phyloP scores from a whole-genome alignment of 2,329 filamentous ascomycete genomes.

The Seiridium cupressi region DNA sequence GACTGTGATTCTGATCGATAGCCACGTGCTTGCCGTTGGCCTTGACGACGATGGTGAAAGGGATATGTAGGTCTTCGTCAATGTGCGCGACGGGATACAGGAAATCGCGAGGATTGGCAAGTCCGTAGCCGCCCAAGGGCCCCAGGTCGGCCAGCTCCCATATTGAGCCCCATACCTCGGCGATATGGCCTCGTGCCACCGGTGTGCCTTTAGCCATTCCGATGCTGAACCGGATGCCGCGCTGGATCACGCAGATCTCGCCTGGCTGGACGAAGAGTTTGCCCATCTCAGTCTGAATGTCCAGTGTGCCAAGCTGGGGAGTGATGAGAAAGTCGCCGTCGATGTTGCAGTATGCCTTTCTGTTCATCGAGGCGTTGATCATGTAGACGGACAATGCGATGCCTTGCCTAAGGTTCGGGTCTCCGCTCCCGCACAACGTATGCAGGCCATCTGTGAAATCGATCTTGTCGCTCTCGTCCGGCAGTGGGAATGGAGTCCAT shows the following conservation, averaged over 20 bases:
- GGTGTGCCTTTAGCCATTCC: neutral
- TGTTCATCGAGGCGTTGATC: constrained; percentile 29
- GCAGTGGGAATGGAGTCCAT: neutral
- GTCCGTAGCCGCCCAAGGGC: constrained; percentile 51
- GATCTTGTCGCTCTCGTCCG: neutral
- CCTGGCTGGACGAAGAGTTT: constrained; percentile 51
- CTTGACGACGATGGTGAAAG: constrained; percentile 29
- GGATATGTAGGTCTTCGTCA: constrained; percentile 22
- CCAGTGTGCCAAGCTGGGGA: constrained; percentile 54
- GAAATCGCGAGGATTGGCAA: constrained; percentile 56
- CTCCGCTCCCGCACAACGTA: neutral
- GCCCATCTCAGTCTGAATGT: constrained; percentile 59
- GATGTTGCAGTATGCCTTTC: constrained; percentile 64
- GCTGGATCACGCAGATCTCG: constrained; percentile 57
- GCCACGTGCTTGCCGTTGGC: constrained; percentile 55
- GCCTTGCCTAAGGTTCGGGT: neutral
- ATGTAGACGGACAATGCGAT: constrained; percentile 4
- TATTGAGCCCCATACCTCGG: constrained; percentile 51
- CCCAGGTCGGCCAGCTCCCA: constrained; percentile 52
- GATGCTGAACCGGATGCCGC: constrained; percentile 45
- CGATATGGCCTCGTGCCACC: constrained; percentile 45
- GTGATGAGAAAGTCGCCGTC: constrained; percentile 61
- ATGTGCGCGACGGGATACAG: constrained; percentile 52
- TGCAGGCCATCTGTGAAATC: neutral
- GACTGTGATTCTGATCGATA: constrained; percentile 55